These are phyloP conservation scores for Aphanomyces astaci DNA, from an alignment of 352 stramenopile species.

Conservation along the genomic window DNA sequence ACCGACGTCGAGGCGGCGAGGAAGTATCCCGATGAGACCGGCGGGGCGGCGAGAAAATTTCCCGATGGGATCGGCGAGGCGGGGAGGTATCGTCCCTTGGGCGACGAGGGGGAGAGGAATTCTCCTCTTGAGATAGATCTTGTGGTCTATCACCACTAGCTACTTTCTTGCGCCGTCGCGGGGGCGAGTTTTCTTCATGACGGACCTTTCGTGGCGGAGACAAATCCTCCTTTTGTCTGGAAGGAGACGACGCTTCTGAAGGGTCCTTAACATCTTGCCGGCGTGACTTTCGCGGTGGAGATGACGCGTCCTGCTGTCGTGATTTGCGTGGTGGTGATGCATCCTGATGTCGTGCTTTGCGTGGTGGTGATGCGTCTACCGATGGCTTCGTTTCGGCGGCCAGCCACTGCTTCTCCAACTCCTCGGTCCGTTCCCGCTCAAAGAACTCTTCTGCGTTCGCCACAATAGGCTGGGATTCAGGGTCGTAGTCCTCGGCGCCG, in stretches of 20 bases:
- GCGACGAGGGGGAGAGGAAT: background rate
- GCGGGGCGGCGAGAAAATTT: background rate
- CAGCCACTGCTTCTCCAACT: slow-evolving; percentile 22
- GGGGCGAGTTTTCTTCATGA: background rate
- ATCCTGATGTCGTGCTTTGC: slow-evolving; percentile 27
- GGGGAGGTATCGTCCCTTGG: background rate
- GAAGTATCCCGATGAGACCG: background rate
- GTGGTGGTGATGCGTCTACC: background rate
- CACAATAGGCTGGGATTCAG: slow-evolving; percentile 59
- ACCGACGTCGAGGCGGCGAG: slow-evolving; percentile 25
- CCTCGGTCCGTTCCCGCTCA: slow-evolving; percentile 36
- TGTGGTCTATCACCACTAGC: slow-evolving; percentile 26
- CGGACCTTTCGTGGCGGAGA: background rate
- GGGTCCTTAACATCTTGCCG: too few species aligned
- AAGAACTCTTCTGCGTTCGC: slow-evolving; percentile 62
- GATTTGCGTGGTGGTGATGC: slow-evolving; percentile 44
- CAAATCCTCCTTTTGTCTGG: background rate
- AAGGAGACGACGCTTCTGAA: too few species aligned
- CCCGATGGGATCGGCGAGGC: background rate
- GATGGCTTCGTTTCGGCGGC: slow-evolving; percentile 16
- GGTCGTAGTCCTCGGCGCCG: slow-evolving; percentile 32
- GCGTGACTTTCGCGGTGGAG: too few species aligned
- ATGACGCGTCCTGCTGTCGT: background rate
- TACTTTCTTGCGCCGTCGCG: background rate
- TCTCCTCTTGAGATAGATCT: slow-evolving; percentile 19